Base-by-base conservation (phyloP, 2,329 filamentous ascomycete genomes). In the Didymella lethalis region DNA sequence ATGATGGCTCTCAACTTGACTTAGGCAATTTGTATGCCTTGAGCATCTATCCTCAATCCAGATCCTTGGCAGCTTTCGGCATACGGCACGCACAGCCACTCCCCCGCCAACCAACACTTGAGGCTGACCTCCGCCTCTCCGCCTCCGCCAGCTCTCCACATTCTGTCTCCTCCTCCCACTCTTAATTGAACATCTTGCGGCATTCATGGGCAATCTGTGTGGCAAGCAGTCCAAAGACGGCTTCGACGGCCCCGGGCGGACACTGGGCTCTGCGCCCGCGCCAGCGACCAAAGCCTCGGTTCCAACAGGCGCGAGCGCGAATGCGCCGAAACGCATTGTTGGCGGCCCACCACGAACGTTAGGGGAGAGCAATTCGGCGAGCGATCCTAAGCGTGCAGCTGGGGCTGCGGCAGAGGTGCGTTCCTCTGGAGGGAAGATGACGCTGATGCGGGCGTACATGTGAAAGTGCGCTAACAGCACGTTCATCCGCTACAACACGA, bases 401-500 rank as follows among this genome's bases (percentile, higher is more conserved):
- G 92, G 92, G 0, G 85, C 87, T 64, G 93, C 93, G 51, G 93
- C 93, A 60, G 91, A 96, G 88, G 93, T 96, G 77, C 74, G 87
- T 80, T 65, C 25, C 43, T 28, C 18, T 46, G 25, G 40, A 7
- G 20, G 36, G 16, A 40, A 5, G 28, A 45, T 41, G 32, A 54
- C 63, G 61, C 64, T 57, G 47, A 65, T 62, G 38, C 62, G 61
- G 23, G 61, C 50, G 23, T 69, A 65, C 60, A 62, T 67, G 60
- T 67, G 53, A 64, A 48, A 25, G 56, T 32, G 16, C 28, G 46
- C 12, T 50, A 36, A n/a, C 51, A 47, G 38, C 46, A 50, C 12
- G 12, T 45, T 18, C 20, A 50, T 8, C 32, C 28, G 23, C 12
- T 28, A 14, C 2, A 47, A 23, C 18, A n/a, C 23, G 11, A 38